phyloP scores from a whole-genome alignment of 2,329 filamentous ascomycete species.

The Ophiostoma sp. region DNA sequence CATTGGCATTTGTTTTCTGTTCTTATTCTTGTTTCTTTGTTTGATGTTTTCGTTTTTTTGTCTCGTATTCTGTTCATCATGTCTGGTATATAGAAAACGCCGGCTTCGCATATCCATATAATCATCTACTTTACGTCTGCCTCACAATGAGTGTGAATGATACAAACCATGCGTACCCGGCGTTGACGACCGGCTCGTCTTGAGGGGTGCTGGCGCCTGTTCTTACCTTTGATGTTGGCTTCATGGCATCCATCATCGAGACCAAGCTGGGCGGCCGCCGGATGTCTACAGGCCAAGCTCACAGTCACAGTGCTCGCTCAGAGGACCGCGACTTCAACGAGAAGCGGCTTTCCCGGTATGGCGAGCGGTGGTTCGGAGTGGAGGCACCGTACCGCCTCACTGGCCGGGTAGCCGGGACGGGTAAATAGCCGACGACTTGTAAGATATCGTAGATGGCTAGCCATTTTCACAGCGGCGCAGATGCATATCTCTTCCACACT shows the following conservation, averaged over 20 bases:
- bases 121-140: neutral
- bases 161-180: too few species aligned
- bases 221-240: neutral
- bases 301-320: slow-evolving; percentile 19
- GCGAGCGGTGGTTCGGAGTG: slow-evolving; percentile 28
- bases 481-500: neutral
- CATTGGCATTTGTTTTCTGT: neutral
- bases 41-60: slow-evolving; percentile 1
- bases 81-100: neutral
- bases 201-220: too few species aligned
- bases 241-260: neutral
- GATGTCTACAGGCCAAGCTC: neutral
- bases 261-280: neutral
- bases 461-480: neutral
- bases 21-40: slow-evolving; percentile 7
- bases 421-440: neutral
- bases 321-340: slow-evolving; percentile 28
- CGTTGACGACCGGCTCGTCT: too few species aligned
- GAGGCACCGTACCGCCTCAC: slow-evolving; percentile 14
- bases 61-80: neutral
- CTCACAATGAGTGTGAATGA: too few species aligned
- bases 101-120: slow-evolving; percentile 5
- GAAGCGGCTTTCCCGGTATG: slow-evolving; percentile 30
- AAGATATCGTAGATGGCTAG: neutral
- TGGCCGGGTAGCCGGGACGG: neutral